Percentiles rank a stretch among this genome's conserved stretches.
Evolutionary conservation across 179 eudicot genomes (phyloP).

Genomic region (Heliamphora pulchella): DNA sequence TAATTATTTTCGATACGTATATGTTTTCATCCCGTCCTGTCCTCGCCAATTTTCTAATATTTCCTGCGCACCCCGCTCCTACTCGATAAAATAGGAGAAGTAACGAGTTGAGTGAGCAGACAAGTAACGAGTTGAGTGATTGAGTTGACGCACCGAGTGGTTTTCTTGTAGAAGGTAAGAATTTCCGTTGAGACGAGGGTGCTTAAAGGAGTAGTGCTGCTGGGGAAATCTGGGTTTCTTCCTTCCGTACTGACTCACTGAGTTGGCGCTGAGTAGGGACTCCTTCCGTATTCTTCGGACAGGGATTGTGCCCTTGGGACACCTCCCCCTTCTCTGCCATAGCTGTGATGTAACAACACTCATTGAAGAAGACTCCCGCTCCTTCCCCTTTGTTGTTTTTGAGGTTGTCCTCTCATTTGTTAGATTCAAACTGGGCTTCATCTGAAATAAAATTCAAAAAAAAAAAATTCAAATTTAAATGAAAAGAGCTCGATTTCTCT

Average conservation of each 20-base stretch:
- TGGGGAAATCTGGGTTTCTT: conserved; percentile 21
- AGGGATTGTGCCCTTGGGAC: conserved; percentile 62
- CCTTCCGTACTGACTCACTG: conserved; percentile 27
- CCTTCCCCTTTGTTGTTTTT: conserved; percentile 11
- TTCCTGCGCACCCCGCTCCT: too few relatives aligned
- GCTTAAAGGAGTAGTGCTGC: conserved; percentile 5
- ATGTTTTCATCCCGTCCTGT: too few relatives aligned
- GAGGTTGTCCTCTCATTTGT: conserved; percentile 9
- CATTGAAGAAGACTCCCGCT: conserved; percentile 16
- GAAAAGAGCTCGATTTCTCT: too few relatives aligned
- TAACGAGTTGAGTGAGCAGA: too few relatives aligned
- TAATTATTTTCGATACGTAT: too few relatives aligned
- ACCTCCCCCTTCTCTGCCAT: conserved; percentile 55
- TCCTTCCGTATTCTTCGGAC: conserved; percentile 36
- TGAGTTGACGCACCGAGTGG: conserved; percentile 19
- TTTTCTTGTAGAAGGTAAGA: conserved; percentile 4
- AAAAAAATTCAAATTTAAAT: too few relatives aligned
- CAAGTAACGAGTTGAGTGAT: too few relatives aligned
- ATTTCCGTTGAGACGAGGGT: background rate
- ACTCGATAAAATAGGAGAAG: too few relatives aligned
- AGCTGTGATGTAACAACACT: conserved; percentile 31
- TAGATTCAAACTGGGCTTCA: conserved; percentile 33
- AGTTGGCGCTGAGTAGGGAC: conserved; percentile 19
- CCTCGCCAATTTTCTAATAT: too few relatives aligned
- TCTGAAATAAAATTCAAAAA: conserved; percentile 26